phyloP scores from a whole-genome alignment of 768 basidiomycete genomes.

The Thelephora aurantiotincta region DNA sequence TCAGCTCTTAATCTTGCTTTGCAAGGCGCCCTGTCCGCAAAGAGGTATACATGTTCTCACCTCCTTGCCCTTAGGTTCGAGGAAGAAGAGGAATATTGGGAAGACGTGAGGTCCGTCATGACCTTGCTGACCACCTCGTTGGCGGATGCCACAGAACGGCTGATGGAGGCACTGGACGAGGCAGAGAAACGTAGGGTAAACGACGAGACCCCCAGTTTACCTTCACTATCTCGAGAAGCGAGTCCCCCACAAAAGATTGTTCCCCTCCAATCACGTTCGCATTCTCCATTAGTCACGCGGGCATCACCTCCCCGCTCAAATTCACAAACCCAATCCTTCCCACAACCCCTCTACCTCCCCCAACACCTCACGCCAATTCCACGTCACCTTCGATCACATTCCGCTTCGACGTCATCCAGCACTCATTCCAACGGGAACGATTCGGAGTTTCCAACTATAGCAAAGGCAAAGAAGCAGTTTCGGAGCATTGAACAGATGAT shows the following conservation, averaged over 20 bases:
- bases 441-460: not conserved
- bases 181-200: conserved; percentile 36
- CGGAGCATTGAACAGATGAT: conserved; percentile 13
- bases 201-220: conserved; percentile 33
- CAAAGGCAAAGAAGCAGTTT: not conserved
- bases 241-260: not conserved
- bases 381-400: not conserved
- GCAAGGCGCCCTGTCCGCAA: conserved; percentile 54
- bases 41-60: conserved; percentile 68
- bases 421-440: not conserved
- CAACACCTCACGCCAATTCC: too few relatives aligned
- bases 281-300: too few relatives aligned
- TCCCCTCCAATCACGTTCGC: too few relatives aligned
- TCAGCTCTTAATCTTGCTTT: conserved; percentile 46
- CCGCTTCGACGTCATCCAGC: not conserved
- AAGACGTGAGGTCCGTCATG: conserved; percentile 69
- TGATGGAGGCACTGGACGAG: conserved; percentile 50
- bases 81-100: conserved; percentile 70
- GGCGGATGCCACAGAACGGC: conserved; percentile 44
- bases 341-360: too few relatives aligned
- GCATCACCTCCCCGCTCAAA: too few relatives aligned
- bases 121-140: conserved; percentile 52
- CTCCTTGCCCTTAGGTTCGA: conserved; percentile 66
- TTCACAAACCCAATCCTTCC: too few relatives aligned
- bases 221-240: conserved; percentile 4